A percentile compares a stretch with the other conserved stretches of the same genome.
Conservation (phyloP, 768 basidiomycete species). For the Amanita molliuscula region DNA sequence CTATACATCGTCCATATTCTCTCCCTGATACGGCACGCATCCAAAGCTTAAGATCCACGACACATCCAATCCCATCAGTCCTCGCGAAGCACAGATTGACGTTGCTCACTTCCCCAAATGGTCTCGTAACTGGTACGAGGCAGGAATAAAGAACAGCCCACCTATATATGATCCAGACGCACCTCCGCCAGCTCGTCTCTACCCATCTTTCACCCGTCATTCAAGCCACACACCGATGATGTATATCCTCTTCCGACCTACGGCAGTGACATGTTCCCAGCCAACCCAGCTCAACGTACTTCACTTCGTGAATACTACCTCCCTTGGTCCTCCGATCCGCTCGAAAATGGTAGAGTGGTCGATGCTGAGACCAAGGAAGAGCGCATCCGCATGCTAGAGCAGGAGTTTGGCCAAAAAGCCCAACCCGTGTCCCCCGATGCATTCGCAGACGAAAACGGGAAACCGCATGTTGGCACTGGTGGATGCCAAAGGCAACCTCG, state of each 20-base stretch:
- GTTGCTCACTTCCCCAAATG: constrained; percentile 54
- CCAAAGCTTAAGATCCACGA: constrained; percentile 15
- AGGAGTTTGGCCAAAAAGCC: constrained; percentile 45
- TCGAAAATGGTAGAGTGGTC: constrained; percentile 30
- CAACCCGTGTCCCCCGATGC: constrained; percentile 16
- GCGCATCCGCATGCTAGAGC: constrained; percentile 60
- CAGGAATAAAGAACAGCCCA: constrained; percentile 9
- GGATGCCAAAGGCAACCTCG: constrained; percentile 43
- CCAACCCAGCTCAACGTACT: constrained; percentile 1
- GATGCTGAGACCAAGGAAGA: constrained; percentile 53
- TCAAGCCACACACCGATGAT: constrained; percentile 14
- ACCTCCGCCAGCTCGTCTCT: constrained; percentile 7
- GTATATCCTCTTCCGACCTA: constrained; percentile 7
- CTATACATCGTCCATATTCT: constrained; percentile 33
- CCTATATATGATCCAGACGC: constrained; percentile 17
- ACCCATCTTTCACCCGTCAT: constrained; percentile 23
- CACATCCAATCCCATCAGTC: constrained; percentile 8
- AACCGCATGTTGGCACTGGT: constrained; percentile 49
- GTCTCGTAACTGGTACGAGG: constrained; percentile 52
- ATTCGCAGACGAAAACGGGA: constrained; percentile 33
- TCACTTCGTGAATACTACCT: constrained; percentile 14
- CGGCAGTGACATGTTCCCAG: constrained; percentile 1
- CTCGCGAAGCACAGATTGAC: constrained; percentile 38
- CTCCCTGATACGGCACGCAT: constrained; percentile 28
- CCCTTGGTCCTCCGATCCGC: constrained; percentile 41